Evolutionary conservation across 768 basidiomycete genomes (phyloP), one percentile per base, ranked within the genome.

Genomic region (Lyophyllum decastes): DNA sequence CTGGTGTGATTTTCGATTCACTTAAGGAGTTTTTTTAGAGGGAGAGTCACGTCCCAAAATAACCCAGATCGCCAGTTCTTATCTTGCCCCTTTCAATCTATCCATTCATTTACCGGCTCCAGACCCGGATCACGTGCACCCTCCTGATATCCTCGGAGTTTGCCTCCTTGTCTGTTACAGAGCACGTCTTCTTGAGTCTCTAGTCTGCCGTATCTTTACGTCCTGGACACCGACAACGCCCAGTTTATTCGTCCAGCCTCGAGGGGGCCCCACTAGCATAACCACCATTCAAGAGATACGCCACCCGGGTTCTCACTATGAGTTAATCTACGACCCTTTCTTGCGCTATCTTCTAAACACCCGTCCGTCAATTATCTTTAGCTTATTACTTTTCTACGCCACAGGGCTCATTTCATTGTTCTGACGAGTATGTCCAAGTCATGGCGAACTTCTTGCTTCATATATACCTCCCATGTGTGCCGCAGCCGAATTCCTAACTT

Each of bases 21-120:
- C n/a, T n/a, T n/a, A n/a, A n/a, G n/a, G 35, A 50, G 19, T 16
- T 26, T 49, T 50, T 50, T 56, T 47, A 55, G 35, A 56, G 25
- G 38, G 21, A 50, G 46, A 40, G 27, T 54, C 44, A 25, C 19
- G 7, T 4, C 45, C 26, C 43, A 48, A 33, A 52, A 44, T 50
- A 50, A 21, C 49, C 54, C 56, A 30, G 21, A 1, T 34, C n/a
- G 44, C 17, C 38, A 51, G 14, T 4, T 38, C 35, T 38, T 58
- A 61, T 61, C 61, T 61, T 55, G 47, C 61, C 45, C 61, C 61
- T 55, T 30, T 61, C 54, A 33, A 51, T 11, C 35, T 35, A 6
- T 9, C 7, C 24, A n/a, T 14, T 19, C 33, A 48, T 48, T 44
- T 14, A 48, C 41, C 54, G 46, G 54, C 27, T 22, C 21, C 22